Conservation (phyloP, 208 protist genomes). For the Trichomonas tenax region DNA sequence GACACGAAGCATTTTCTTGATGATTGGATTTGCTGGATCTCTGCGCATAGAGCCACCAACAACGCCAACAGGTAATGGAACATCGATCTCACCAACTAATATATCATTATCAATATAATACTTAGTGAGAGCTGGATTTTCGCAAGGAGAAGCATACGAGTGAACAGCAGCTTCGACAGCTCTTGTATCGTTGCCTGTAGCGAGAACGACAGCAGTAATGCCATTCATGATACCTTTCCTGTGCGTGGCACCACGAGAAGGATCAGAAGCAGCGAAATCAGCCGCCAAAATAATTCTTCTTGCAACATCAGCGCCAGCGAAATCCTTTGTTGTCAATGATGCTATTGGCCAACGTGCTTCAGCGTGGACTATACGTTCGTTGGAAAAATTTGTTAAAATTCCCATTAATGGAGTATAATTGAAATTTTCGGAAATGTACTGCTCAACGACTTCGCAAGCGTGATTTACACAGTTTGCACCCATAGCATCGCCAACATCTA, state of each 20-base stretch:
- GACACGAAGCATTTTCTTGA: neutral
- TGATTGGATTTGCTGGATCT: neutral
- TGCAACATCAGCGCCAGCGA: neutral
- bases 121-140: neutral
- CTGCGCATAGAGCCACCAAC: neutral
- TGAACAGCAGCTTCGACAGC: neutral
- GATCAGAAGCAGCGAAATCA: neutral
- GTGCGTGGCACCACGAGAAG: neutral
- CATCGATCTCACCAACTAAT: neutral
- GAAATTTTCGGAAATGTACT: neutral
- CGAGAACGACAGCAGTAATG: neutral
- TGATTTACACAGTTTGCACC: constrained; percentile 1
- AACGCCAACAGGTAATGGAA: neutral
- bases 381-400: neutral
- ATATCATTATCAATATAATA: neutral
- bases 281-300: neutral
- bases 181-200: neutral
- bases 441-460: neutral
- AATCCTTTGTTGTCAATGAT: neutral
- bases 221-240: constrained; percentile 18
- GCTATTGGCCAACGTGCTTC: neutral
- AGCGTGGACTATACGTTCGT: neutral
- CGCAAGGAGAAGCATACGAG: neutral
- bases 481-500: neutral
- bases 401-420: neutral